Conservation (phyloP, 1,284 basidiomycete genomes). For the Austropuccinia psidii region DNA sequence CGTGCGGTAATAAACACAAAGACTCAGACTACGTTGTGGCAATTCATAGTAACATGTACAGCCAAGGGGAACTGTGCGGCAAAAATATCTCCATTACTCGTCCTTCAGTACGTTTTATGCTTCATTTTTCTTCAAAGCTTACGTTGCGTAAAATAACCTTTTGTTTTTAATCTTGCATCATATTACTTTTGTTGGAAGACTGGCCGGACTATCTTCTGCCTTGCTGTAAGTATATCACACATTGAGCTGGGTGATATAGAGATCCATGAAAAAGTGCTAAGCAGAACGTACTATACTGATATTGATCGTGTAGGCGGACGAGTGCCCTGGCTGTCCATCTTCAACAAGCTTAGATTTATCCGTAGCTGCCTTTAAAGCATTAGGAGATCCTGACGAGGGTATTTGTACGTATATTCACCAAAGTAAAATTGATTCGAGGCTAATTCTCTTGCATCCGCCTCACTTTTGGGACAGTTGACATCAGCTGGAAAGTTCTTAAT, state of each 20-base stretch:
- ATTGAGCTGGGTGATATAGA: no score
- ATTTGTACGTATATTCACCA: not conserved
- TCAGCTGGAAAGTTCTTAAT: not conserved
- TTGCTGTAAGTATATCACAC: constrained; percentile 3
- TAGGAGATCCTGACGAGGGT: constrained; percentile 1
- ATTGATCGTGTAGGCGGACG: constrained; percentile 12
- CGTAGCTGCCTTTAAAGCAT: not conserved
- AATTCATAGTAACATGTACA: constrained; percentile 10
- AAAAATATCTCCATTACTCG: constrained; percentile 12
- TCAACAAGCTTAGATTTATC: constrained; percentile 21
- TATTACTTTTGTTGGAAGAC: not conserved
- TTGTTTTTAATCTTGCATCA: not conserved
- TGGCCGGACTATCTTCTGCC: not conserved
- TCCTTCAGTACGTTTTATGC: not conserved
- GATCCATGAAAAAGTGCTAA: not conserved
- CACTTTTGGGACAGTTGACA: not conserved
- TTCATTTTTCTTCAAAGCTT: not conserved
- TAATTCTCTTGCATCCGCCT: not conserved
- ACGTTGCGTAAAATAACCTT: not conserved
- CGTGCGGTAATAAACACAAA: constrained; percentile 6
- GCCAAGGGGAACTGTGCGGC: constrained; percentile 11
- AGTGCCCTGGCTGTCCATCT: constrained; percentile 16
- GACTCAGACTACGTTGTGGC: constrained; percentile 28
- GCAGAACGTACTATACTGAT: not conserved
- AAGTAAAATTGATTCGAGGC: not conserved